Evolutionary conservation across 208 protist genomes (phyloP).

Genomic region (Acanthamoeba royreba): DNA sequence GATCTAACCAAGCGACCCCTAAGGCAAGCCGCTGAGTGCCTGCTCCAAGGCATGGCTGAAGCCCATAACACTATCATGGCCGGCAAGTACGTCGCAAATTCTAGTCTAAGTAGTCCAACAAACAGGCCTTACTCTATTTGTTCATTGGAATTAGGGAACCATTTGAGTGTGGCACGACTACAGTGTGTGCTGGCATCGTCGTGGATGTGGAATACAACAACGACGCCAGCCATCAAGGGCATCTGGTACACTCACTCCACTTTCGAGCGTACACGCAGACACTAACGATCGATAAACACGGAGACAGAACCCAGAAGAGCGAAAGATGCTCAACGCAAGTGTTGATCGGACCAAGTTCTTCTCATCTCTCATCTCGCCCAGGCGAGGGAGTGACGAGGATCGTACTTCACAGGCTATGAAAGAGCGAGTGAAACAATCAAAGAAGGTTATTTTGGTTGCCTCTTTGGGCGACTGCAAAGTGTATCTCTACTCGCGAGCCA

Average conservation of each 20-base stretch:
- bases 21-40: background rate
- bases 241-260: no score
- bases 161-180: constrained; percentile 42
- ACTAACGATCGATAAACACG: no score
- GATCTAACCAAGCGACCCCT: background rate
- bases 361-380: no score
- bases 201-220: background rate
- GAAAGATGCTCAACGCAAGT: no score
- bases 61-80: constrained; percentile 15
- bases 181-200: background rate
- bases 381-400: background rate
- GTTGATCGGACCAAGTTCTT: no score
- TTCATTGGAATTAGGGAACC: no score
- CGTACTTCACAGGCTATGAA: background rate
- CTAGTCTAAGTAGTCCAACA: no score
- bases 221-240: no score
- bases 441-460: background rate
- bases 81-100: background rate
- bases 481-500: background rate
- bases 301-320: no score
- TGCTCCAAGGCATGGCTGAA: background rate
- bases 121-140: no score
- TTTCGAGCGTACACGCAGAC: no score
- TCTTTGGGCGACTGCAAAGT: constrained; percentile 46
- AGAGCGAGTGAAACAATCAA: background rate